Percentiles rank a stretch among this genome's conserved stretches.
These are phyloP conservation scores for Psophocarpus tetragonolobus DNA, from an alignment of 306 rosid genomes.

Conservation along the genomic window DNA sequence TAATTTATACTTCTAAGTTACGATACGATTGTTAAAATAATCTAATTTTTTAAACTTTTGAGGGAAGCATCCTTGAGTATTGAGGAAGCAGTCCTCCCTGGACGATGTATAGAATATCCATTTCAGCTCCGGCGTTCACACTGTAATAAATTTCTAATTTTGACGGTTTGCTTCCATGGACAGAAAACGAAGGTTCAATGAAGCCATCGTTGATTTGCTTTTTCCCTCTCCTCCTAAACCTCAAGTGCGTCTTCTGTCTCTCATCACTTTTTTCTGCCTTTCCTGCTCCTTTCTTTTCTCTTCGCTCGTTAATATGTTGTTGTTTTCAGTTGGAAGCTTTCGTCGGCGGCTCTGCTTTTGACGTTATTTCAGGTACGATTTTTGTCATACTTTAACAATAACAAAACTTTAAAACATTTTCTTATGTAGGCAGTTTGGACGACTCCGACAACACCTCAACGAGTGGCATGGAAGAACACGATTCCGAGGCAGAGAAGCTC, in stretches of 20 bases:
- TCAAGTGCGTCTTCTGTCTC: not conserved
- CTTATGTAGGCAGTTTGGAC: slow-evolving; percentile 25
- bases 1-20: too few relatives aligned
- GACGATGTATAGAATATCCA: too few relatives aligned
- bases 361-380: slow-evolving; percentile 44
- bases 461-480: slow-evolving; percentile 35
- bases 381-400: not conserved
- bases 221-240: slow-evolving; percentile 54
- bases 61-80: too few relatives aligned
- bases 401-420: not conserved
- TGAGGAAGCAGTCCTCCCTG: too few relatives aligned
- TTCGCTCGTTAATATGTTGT: not conserved
- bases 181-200: slow-evolving; percentile 65
- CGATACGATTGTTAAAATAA: too few relatives aligned
- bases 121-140: not conserved
- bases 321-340: not conserved
- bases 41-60: too few relatives aligned
- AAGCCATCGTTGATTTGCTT: slow-evolving; percentile 61
- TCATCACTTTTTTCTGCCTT: not conserved
- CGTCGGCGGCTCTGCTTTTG: slow-evolving; percentile 8
- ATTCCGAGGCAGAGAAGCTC: slow-evolving; percentile 38
- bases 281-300: not conserved
- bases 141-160: not conserved
- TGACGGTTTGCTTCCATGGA: slow-evolving; percentile 42
- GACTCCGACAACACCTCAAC: slow-evolving; percentile 37